phyloP scores from a whole-genome alignment of 768 basidiomycete species.

The Lactarius akahatsu region DNA sequence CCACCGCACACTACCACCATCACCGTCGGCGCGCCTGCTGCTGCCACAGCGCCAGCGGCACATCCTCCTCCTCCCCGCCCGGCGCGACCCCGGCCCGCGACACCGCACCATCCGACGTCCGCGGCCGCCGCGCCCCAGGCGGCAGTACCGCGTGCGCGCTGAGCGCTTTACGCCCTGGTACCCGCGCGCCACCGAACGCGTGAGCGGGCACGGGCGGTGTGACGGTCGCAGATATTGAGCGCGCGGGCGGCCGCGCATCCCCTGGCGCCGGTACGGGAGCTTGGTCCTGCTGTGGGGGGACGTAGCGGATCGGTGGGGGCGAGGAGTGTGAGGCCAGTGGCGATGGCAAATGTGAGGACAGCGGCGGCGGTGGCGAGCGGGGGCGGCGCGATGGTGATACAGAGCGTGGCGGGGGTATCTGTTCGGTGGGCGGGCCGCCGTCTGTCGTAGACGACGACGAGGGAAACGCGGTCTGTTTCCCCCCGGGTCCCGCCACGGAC shows the following conservation, averaged over 20 bases:
- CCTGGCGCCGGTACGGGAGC: neutral
- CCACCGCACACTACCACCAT: neutral
- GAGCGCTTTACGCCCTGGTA: constrained; percentile 56
- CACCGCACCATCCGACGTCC: constrained; percentile 41
- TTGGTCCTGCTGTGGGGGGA: neutral
- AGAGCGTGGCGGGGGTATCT: constrained; percentile 45
- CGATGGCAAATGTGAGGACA: constrained; percentile 18
- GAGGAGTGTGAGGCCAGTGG: constrained; percentile 4
- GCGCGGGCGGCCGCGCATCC: constrained; percentile 48
- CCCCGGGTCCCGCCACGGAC: constrained; percentile 34
- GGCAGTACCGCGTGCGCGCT: constrained; percentile 61
- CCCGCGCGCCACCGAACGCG: constrained; percentile 31
- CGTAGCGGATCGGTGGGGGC: constrained; percentile 5
- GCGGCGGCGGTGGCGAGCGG: constrained; percentile 25
- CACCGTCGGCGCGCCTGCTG: constrained; percentile 33
- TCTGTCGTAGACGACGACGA: constrained; percentile 35
- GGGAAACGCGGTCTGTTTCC: constrained; percentile 34
- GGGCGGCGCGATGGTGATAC: constrained; percentile 51
- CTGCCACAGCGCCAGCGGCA: constrained; percentile 78
- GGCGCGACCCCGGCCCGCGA: constrained; percentile 20
- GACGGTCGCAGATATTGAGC: constrained; percentile 72
- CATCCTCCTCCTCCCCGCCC: constrained; percentile 67
- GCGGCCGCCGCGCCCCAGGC: constrained; percentile 41
- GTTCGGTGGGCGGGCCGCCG: constrained; percentile 33
- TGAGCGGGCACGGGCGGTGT: constrained; percentile 33